Evolutionary conservation across 176 grass and related monocot genomes (phyloP).

Genomic region (Coix lacrymajobi): DNA sequence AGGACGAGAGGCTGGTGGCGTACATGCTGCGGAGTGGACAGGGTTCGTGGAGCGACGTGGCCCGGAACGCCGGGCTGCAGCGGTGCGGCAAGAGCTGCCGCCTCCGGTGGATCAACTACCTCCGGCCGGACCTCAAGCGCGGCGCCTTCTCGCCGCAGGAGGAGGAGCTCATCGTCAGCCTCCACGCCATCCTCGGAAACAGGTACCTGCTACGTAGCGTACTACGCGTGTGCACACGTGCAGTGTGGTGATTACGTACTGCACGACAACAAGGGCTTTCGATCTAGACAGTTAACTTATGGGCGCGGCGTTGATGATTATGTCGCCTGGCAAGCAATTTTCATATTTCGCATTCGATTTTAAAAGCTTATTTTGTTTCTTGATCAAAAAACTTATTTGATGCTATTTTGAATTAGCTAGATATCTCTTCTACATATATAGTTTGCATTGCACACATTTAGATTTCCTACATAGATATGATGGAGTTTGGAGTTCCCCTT

Average conservation of each 20-base stretch:
- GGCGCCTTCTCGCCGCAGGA: constrained; percentile 95
- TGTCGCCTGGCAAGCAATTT: background rate
- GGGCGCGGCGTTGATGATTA: background rate
- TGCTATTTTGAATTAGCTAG: background rate
- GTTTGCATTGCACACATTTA: background rate
- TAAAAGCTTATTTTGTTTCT: background rate
- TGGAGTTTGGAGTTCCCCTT: background rate
- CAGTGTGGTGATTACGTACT: background rate
- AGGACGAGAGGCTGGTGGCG: constrained; percentile 83
- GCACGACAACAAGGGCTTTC: background rate
- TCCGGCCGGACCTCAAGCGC: constrained; percentile 93
- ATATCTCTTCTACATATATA: background rate
- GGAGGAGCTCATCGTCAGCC: constrained; percentile 89
- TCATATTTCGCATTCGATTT: background rate
- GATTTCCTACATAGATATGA: background rate
- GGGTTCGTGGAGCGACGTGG: constrained; percentile 95
- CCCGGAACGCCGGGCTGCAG: constrained; percentile 87
- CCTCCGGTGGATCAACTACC: constrained; percentile 99
- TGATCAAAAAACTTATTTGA: background rate
- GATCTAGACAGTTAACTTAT: background rate
- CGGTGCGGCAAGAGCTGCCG: constrained; percentile 98
- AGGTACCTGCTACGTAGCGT: no score
- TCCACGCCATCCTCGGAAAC: constrained; percentile 94
- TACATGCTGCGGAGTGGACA: constrained; percentile 94
- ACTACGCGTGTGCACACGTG: background rate